Evolutionary conservation across 1,139 yeast species (phyloP).

Genomic region (Suhomyces bolitotheri): DNA sequence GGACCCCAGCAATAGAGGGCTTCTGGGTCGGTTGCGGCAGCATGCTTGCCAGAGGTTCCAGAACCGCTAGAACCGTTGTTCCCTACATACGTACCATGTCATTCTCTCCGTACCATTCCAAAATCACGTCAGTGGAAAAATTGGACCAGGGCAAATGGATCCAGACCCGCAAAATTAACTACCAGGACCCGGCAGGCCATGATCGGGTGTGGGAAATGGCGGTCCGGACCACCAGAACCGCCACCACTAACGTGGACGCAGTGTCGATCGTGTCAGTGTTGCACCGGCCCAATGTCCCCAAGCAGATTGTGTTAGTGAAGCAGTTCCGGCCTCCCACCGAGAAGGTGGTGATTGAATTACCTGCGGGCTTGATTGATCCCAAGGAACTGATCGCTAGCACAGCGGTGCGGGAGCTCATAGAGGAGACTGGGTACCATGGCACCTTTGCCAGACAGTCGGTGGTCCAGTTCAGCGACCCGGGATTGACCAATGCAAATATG

Average conservation of each 20-base stretch:
- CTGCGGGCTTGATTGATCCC: slow-evolving; percentile 93
- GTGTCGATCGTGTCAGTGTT: slow-evolving; percentile 83
- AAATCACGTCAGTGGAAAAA: slow-evolving; percentile 31
- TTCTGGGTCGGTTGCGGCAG: too few relatives aligned
- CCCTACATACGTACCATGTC: slow-evolving; percentile 16
- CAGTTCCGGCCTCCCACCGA: slow-evolving; percentile 92
- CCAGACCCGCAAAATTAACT: slow-evolving; percentile 58
- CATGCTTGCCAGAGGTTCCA: background rate
- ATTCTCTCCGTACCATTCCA: slow-evolving; percentile 39
- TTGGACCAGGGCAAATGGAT: slow-evolving; percentile 45
- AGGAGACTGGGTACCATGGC: slow-evolving; percentile 90
- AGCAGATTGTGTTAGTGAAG: slow-evolving; percentile 69
- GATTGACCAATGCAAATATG: slow-evolving; percentile 88
- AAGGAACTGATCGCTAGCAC: slow-evolving; percentile 74
- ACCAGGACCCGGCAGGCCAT: slow-evolving; percentile 66
- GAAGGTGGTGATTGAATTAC: slow-evolving; percentile 86
- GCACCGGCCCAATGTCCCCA: slow-evolving; percentile 43
- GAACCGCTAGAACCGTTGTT: background rate
- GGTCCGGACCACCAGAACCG: slow-evolving; percentile 74
- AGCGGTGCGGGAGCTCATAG: slow-evolving; percentile 82
- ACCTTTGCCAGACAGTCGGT: slow-evolving; percentile 49
- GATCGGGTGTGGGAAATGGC: slow-evolving; percentile 89
- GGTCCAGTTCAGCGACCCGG: slow-evolving; percentile 80
- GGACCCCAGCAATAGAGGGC: too few relatives aligned
- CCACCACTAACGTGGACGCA: slow-evolving; percentile 71